Evolutionary conservation across 257 asterid species (phyloP), one percentile per base, ranked within the genome.

Genomic region (Solanum pennellii): DNA sequence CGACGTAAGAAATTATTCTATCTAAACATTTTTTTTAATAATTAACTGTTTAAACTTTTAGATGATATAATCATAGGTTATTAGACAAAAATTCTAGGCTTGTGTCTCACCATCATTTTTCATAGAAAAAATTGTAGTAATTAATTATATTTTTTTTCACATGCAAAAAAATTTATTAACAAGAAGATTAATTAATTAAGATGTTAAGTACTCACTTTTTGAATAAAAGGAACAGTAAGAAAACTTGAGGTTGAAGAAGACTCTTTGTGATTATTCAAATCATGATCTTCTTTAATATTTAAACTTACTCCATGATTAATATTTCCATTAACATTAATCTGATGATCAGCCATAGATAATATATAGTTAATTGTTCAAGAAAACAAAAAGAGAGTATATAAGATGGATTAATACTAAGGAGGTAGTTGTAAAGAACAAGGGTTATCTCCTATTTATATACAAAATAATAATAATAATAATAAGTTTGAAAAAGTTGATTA

Each of bases 181-280:
- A 39, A 69, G 29, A 31, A 37, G 41, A 18, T 9, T 23, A 27
- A 18, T 9, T 23, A 27, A 25, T 2, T 16, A 8, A 21, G 33
- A 86, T 56, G n/a, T 20, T 18, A 56, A 56, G 4, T 89, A 71
- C 10, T 74, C 47, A 94, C 98, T 98, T 96, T 96, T 83, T 96
- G 99, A 4, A 95, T 33, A 42, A 96, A 96, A 80, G 98, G 93
- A 60, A 95, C 74, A 29, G 94, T 85, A 89, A 94, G 15, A 79
- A 92, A 89, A 89, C 85, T 85, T 72, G 92, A 89, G 33, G 86
- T 87, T 12, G 91, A 80, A 84, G 94, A 68, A 20, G 47, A 44
- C 25, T 82, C 90, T 21, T 21, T 69, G 66, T 23, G 16, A 45
- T 13, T 87, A 47, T 83, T 83, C 87, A 83, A 56, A 27, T 87